A percentile compares a stretch with the other conserved stretches of the same genome.
phyloP scores from a whole-genome alignment of 73 alveolate genomes.

The Paramecium sexaurelia region DNA sequence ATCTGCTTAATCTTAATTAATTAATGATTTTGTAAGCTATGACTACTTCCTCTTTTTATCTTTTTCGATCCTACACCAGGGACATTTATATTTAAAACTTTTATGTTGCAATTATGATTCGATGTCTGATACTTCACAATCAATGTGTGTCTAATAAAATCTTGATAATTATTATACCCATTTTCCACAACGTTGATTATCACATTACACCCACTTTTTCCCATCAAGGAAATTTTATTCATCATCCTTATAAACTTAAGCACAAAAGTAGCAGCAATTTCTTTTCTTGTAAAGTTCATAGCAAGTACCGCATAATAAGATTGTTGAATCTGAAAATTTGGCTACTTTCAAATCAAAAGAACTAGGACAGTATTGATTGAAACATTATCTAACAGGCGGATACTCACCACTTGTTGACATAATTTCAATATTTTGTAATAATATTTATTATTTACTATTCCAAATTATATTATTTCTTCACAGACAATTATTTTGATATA shows the following conservation, averaged over 20 bases:
- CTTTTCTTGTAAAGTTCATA: constrained; percentile 32
- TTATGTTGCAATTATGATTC: constrained; percentile 3
- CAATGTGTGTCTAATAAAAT: constrained; percentile 33
- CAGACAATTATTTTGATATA: background rate
- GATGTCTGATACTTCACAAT: constrained; percentile 25
- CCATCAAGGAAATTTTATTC: constrained; percentile 49
- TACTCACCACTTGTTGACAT: constrained; percentile 16
- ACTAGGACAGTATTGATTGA: constrained; percentile 29
- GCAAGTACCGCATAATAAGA: constrained; percentile 5
- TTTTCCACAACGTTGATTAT: constrained; percentile 10
- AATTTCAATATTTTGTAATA: background rate
- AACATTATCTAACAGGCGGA: background rate
- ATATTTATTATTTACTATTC: background rate
- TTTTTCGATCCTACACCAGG: constrained; percentile 44
- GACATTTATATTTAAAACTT: constrained; percentile 48
- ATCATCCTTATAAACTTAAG: constrained; percentile 44
- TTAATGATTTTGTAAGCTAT: background rate
- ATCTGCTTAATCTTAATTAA: background rate
- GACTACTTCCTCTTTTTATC: background rate
- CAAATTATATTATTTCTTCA: background rate
- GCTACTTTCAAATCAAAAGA: background rate
- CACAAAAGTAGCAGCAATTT: constrained; percentile 45
- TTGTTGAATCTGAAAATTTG: background rate
- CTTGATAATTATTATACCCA: constrained; percentile 30
- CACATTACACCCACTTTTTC: constrained; percentile 44